These are phyloP conservation scores for Hymenoscyphus fructigenus DNA, from an alignment of 2,329 filamentous ascomycete species.

Conservation along the genomic window DNA sequence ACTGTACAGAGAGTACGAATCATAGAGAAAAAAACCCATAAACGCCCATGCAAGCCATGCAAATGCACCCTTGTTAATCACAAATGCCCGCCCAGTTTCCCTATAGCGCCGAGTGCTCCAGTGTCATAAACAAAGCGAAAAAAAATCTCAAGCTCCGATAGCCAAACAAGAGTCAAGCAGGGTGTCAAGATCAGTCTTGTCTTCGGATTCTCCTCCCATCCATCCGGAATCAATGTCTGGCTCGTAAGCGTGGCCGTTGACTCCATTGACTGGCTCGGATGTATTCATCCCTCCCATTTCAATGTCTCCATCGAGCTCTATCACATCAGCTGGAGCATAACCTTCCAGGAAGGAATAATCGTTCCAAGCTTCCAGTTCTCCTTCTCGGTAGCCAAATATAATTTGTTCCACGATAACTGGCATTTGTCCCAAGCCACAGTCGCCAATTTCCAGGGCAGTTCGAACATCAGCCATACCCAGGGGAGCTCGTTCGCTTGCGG, in stretches of 20 bases:
- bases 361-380: conserved; percentile 67
- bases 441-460: conserved; percentile 72
- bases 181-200: conserved; percentile 53
- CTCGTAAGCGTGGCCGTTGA: conserved; percentile 52
- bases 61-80: conserved; percentile 17
- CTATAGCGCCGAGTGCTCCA: conserved; percentile 24
- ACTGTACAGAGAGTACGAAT: conserved; percentile 15
- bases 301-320: conserved; percentile 39
- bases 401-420: conserved; percentile 72
- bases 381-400: conserved; percentile 69
- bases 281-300: conserved; percentile 38
- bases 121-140: conserved; percentile 6
- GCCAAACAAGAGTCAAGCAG: conserved; percentile 46
- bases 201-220: conserved; percentile 57
- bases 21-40: neutral
- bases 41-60: conserved; percentile 26
- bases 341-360: conserved; percentile 49
- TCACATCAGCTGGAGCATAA: conserved; percentile 34
- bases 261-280: conserved; percentile 46
- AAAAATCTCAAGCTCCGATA: conserved; percentile 28
- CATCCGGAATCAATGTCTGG: conserved; percentile 58
- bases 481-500: conserved; percentile 67
- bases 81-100: conserved; percentile 13
- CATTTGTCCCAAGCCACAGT: conserved; percentile 74
- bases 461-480: conserved; percentile 77